Evolutionary conservation across 129 eudicot genomes (phyloP).

Genomic region (Escallonia herrerae): DNA sequence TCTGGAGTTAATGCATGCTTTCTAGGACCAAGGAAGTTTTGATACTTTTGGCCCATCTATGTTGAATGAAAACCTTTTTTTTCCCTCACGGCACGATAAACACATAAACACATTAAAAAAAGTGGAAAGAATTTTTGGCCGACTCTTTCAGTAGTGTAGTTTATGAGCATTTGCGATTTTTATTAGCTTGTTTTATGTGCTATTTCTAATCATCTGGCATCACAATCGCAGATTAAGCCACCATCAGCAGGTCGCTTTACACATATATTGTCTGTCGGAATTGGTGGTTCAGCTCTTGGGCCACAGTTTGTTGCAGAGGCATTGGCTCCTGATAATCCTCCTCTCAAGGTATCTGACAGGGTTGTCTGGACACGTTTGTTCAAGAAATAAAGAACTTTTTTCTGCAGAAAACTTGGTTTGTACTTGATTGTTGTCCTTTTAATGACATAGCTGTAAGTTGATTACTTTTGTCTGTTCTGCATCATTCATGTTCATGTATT

Average conservation of each 20-base stretch:
- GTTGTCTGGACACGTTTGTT: neutral
- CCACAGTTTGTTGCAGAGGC: slow-evolving; percentile 99
- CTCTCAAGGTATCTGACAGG: slow-evolving; percentile 65
- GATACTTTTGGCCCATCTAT: neutral
- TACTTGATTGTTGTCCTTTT: too few species aligned
- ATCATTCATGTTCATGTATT: too few species aligned
- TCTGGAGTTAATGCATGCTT: too few species aligned
- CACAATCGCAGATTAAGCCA: slow-evolving; percentile 59
- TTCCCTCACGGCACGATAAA: neutral
- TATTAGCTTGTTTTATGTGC: neutral
- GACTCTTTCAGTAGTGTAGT: neutral
- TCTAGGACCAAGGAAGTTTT: neutral
- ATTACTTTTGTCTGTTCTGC: too few species aligned
- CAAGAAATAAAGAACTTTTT: neutral
- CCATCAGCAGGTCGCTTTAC: slow-evolving; percentile 63
- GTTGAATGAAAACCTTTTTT: neutral
- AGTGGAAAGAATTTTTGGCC: neutral
- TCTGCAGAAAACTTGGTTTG: neutral
- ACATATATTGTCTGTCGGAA: slow-evolving; percentile 92
- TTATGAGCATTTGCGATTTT: neutral
- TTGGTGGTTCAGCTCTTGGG: slow-evolving; percentile 98
- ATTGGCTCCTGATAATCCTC: slow-evolving; percentile 98
- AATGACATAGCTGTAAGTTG: too few species aligned
- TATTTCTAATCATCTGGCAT: slow-evolving; percentile 1
- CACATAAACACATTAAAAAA: neutral